Percentiles rank a stretch among this genome's conserved stretches.
These are phyloP conservation scores for Phytomonas sp. DNA, from an alignment of 208 protist genomes.

Conservation along the genomic window DNA sequence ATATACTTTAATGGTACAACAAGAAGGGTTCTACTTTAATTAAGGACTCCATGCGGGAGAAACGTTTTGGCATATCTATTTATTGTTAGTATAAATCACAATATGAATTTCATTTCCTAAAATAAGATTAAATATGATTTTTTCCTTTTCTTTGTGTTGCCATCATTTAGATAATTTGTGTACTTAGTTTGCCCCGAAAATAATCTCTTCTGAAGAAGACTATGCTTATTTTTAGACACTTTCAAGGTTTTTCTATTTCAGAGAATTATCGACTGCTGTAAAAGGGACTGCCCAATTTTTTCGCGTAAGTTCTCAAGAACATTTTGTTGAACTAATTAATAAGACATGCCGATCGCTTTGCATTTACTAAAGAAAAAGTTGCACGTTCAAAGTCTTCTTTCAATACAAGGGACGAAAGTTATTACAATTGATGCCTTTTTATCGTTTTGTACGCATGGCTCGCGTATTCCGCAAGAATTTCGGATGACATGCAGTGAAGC, in stretches of 20 bases:
- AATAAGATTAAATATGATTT: background rate
- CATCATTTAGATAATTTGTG: background rate
- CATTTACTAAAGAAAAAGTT: constrained; percentile 16
- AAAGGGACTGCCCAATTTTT: background rate
- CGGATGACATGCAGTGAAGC: constrained; percentile 45
- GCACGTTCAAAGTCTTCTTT: constrained; percentile 3
- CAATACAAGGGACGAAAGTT: constrained; percentile 16
- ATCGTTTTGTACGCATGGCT: constrained; percentile 21
- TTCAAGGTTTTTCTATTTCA: background rate
- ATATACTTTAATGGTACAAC: background rate
- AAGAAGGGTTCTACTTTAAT: background rate
- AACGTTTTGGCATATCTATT: background rate
- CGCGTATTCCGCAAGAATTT: constrained; percentile 21
- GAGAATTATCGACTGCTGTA: background rate
- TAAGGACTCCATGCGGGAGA: background rate
- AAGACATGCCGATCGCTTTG: background rate
- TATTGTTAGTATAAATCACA: background rate
- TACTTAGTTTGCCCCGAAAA: background rate
- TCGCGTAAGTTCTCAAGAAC: background rate
- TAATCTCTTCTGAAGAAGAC: no score
- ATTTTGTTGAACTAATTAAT: background rate
- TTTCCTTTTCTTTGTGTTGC: background rate
- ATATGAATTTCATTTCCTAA: background rate
- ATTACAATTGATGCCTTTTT: constrained; percentile 29
- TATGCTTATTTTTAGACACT: background rate